Base-by-base conservation (phyloP, 208 protist genomes). In the Borovskyia barvae region DNA sequence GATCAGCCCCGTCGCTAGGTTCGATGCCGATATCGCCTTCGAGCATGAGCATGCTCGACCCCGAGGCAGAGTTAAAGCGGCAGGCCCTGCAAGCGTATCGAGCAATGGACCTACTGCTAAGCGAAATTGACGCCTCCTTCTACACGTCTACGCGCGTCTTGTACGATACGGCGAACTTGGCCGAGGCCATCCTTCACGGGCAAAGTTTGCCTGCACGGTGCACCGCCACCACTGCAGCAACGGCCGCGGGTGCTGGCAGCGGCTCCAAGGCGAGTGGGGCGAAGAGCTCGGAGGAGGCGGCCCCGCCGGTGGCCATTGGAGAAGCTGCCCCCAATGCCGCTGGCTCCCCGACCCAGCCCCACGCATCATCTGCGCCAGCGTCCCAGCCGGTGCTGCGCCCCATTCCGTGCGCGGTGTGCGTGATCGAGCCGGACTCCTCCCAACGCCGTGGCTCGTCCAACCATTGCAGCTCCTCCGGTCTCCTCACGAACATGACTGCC, bases 401-500 rank as follows among this genome's bases (percentile, higher is more conserved):
- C 2, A 66, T 94, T 17, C 87, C 87, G 3, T 94, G 85, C 56
- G 87, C 80, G 2, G 61, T 94, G 17, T 91, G 87, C 75, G 72
- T 90, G 36, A 66, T 90, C 30, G 84, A 94, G 45, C 72, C 83
- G 1, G 84, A 92, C 17, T 58, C 24, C 9, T 56, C 58, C 2
- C 49, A 53, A n/a, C 66, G 62, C 41, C 71, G 67, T 11, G 51
- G 62, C 26, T 53, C 30, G 0, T 24, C 54, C 26, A 59, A 49
- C 52, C 45, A 39, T 32, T 12, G 14, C 48, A 43, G 24, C 62
- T 61, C 32, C 50, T 9, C 24, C 40, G 42, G 56, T 40, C 54
- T 45, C 54, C 25, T 22, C 51, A 35, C 29, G 33, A 47, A 61
- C 12, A 29, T 60, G 26, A 53, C 11, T 2, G 53, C 52, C 3